These are phyloP conservation scores for Mycena galopus DNA, from an alignment of 768 basidiomycete species.

Conservation along the genomic window DNA sequence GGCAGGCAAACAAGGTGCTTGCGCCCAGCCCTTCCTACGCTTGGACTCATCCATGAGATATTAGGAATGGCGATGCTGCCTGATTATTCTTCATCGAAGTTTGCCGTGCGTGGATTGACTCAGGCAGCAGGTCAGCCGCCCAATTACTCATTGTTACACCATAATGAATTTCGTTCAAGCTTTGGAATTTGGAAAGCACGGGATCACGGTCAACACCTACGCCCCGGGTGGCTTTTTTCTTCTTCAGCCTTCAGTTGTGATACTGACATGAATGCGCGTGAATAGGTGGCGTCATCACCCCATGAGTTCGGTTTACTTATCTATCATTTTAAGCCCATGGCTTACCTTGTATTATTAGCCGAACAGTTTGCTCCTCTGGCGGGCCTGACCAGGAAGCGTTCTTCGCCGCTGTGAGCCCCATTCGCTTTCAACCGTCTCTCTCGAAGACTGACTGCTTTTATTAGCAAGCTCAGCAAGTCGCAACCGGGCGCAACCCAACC, in stretches of 20 bases:
- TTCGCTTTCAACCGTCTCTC: too few relatives aligned
- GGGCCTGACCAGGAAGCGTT: too few relatives aligned
- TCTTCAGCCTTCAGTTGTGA: background rate
- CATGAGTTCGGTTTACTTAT: background rate
- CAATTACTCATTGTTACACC: background rate
- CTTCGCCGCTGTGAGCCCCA: too few relatives aligned
- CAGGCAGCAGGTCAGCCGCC: constrained; percentile 38
- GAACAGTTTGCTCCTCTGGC: too few relatives aligned
- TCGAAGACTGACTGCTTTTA: too few relatives aligned
- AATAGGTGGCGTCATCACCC: too few relatives aligned
- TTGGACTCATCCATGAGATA: background rate
- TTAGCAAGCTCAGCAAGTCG: too few relatives aligned
- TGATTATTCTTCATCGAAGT: constrained; percentile 50
- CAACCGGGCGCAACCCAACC: too few relatives aligned
- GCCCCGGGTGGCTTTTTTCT: background rate
- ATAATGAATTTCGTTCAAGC: constrained; percentile 8
- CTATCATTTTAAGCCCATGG: background rate
- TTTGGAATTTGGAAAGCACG: constrained; percentile 28
- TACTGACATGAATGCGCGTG: background rate
- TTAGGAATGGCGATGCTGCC: constrained; percentile 23
- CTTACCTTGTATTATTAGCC: background rate
- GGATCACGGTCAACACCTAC: too few relatives aligned
- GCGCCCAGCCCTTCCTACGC: background rate
- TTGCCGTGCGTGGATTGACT: constrained; percentile 54
- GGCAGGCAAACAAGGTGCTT: constrained; percentile 42